Percentiles rank a stretch among this genome's conserved stretches.
Evolutionary conservation across 116 monocot species (phyloP).

Genomic region (Dioscorea cayenensis): DNA sequence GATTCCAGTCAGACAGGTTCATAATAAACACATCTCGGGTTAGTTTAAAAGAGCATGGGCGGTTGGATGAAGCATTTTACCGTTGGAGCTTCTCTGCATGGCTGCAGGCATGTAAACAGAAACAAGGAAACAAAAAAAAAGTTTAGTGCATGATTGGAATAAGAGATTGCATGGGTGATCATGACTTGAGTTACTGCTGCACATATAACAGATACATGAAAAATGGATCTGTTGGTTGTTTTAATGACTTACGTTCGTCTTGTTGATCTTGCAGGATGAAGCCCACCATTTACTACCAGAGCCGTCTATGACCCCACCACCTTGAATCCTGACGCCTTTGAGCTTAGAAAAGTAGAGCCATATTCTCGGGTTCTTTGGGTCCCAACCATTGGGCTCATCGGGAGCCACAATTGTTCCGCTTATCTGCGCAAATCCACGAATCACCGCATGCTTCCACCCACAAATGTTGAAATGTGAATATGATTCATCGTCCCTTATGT

Average conservation of each 20-base stretch:
- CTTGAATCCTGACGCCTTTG: slow-evolving; percentile 56
- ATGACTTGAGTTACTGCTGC: no score
- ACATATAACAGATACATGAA: no score
- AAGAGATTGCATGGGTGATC: background rate
- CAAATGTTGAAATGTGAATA: background rate
- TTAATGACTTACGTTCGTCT: slow-evolving; percentile 52
- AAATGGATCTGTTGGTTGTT: no score
- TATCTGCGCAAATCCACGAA: slow-evolving; percentile 27
- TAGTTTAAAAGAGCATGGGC: background rate
- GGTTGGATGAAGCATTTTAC: slow-evolving; percentile 27
- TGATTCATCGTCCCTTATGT: no score
- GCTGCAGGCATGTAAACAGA: slow-evolving; percentile 30
- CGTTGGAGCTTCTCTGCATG: slow-evolving; percentile 93
- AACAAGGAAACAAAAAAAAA: background rate
- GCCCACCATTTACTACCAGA: slow-evolving; percentile 99
- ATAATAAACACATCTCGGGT: no score
- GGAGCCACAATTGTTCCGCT: slow-evolving; percentile 82
- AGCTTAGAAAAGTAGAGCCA: slow-evolving; percentile 78
- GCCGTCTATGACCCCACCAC: slow-evolving; percentile 88
- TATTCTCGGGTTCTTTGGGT: slow-evolving; percentile 55
- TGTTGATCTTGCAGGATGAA: slow-evolving; percentile 93
- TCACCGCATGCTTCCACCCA: background rate
- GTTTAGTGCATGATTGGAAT: background rate
- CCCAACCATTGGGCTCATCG: slow-evolving; percentile 75
- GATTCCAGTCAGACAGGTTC: no score